Base-by-base conservation (phyloP, 75 land plant species). In the Ceratopteris richardii region DNA sequence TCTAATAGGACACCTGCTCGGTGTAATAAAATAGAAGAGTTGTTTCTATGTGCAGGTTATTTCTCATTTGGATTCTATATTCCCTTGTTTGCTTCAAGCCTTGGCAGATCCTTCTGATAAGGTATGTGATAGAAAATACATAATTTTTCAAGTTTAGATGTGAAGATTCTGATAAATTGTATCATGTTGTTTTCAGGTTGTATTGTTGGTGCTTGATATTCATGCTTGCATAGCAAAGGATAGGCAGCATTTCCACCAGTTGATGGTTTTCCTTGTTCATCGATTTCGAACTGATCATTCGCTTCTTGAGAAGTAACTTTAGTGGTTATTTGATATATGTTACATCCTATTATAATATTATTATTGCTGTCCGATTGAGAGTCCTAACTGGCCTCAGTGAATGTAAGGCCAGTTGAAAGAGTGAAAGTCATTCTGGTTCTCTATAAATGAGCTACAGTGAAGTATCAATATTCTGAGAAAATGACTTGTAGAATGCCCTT, bases 181-280 rank as follows among this genome's bases (percentile, higher is more conserved):
- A 4, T 3, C 3, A 33, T 9, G 37, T 4, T 33, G 37, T 29
- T 25, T n/a, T 19, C 78, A 95, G 99, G 99, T 95, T 10, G 97
- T 95, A 25, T 76, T 87, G 33, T 66, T 95, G 70, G 97, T 90
- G 42, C 75, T 95, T 36, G 93, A 90, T 40, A 82, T 95, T 17
- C 92, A 87, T 79, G 97, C 99, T 37, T 84, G 93, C 76, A 90
- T 95, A 42, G 96, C 99, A 41, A 58, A 63, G 70, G 97, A 95
- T 71, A 64, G 66, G 0, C 69, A 73, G 33, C 80, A 90, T 31
- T 95, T 95, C 50, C 77, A 63, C 50, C 81, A 75, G 42, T 91
- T 95, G 53, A 77, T 87, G 77, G 76, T 74, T 43, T 80, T 68
- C 57, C 80, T 95, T 26, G 77, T 95, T 19, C 79, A 83, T 52